Base-by-base conservation (phyloP, 495 filamentous ascomycete genomes). In the Penicillium nucicola region DNA sequence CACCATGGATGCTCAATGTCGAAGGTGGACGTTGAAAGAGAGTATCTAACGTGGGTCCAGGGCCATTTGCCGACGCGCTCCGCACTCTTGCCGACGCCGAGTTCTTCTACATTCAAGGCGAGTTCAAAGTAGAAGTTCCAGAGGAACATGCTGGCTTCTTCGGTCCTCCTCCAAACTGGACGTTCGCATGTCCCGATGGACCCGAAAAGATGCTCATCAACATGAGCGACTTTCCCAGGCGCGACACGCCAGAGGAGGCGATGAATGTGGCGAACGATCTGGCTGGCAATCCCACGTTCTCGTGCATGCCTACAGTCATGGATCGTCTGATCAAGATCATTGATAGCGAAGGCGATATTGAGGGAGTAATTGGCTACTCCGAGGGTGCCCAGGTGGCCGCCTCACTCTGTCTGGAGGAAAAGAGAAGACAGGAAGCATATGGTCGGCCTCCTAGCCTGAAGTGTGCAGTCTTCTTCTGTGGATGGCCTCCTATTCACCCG, bases 341-440 rank as follows among this genome's bases (percentile, higher is more conserved):
- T 13, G 66, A 69, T 28, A 50, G 25, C 5, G 71, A 82, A 14
- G 67, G 57, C 2, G 59, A 61, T 0, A 65, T 67, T 12, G 57
- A 59, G 8, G 66, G 64, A 5, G 54, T 84, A 37, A 77, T 84
- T 42, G 81, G 81, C 0, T 85, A 82, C 47, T 84, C 82, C 0
- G 82, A 85, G 50, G 84, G 84, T 15, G 82, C 80, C 9, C 76
- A 74, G 0, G 70, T 84, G 6, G 84, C 81, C 0, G 76, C 76
- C 4, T 79, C 78, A 10, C 43, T 81, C n/a, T 52, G 81, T 28
- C 56, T 79, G 0, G 76, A 80, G 51, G 79, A 83, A 53, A 61
- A 65, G 18, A 49, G 65, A 36, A 58, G 68, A 34, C 62, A 56
- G 13, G 53, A 67, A 43, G 57, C 58, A 32, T 57, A 40, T 2